Conservation (phyloP, 345 rosid genomes). For the Bruguiera gymnorhiza region DNA sequence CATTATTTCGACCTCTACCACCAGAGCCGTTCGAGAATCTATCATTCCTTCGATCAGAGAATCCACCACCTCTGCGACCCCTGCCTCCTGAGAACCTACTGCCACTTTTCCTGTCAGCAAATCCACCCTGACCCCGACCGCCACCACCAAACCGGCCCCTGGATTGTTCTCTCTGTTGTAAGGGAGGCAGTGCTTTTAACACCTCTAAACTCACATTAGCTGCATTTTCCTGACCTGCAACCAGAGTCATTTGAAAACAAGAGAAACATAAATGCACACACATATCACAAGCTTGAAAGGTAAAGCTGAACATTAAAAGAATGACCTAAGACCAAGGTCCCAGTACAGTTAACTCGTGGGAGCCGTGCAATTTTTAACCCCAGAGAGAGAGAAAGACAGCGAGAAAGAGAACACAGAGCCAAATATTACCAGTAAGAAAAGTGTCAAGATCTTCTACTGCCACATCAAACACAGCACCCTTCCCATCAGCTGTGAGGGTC, state of each 20-base stretch:
- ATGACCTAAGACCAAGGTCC: no score
- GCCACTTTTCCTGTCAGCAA: conserved; percentile 31
- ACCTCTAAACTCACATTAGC: conserved; percentile 67
- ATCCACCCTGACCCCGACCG: conserved; percentile 32
- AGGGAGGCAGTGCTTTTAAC: conserved; percentile 60
- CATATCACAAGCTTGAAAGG: background rate
- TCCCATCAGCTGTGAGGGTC: conserved; percentile 69
- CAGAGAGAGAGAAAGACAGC: no score
- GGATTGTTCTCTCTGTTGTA: conserved; percentile 68
- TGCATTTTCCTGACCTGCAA: conserved; percentile 60
- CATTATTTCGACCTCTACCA: conserved; percentile 26
- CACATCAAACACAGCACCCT: conserved; percentile 88
- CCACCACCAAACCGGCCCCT: conserved; percentile 64
- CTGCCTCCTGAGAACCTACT: conserved; percentile 36
- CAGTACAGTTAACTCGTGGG: no score
- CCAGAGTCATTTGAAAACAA: background rate
- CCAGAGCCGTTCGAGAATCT: conserved; percentile 37
- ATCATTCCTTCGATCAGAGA: conserved; percentile 33
- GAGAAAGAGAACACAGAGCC: background rate
- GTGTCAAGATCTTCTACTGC: conserved; percentile 53
- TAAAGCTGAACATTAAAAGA: no score
- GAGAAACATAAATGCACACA: background rate
- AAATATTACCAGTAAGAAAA: conserved; percentile 52
- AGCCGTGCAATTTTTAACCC: no score
- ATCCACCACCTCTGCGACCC: conserved; percentile 40